Evolutionary conservation across 139 green algal genomes (phyloP).

Genomic region (Diplosphaera chodatii): DNA sequence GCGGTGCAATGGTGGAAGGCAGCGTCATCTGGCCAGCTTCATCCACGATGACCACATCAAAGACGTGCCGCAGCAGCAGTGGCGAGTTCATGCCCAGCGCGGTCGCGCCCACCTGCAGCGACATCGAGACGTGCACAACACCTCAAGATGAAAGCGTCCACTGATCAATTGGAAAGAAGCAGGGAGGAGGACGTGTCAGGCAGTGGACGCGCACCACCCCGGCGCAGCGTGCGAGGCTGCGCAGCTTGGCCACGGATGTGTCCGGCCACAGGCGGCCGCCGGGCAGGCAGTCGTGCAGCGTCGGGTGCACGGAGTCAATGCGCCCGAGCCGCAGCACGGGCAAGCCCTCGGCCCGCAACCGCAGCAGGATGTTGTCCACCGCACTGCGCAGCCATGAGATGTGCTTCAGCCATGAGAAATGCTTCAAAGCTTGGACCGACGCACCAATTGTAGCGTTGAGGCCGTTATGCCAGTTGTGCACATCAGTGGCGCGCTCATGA

Average conservation of each 20-base stretch:
- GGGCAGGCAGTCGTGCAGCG: slow-evolving; percentile 42
- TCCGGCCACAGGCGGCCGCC: slow-evolving; percentile 38
- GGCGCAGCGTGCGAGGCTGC: slow-evolving; percentile 2
- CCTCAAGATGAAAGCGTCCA: no score
- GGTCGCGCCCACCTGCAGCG: slow-evolving; percentile 70
- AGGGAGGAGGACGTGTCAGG: no score
- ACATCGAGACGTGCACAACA: no score
- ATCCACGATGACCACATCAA: slow-evolving; percentile 95
- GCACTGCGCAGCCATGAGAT: no score
- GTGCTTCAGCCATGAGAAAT: no score
- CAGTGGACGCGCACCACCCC: slow-evolving; percentile 19
- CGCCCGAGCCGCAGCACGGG: slow-evolving; percentile 73
- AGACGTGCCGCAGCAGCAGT: slow-evolving; percentile 55
- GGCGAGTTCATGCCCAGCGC: slow-evolving; percentile 61
- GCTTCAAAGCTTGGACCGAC: no score
- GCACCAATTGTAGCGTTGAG: no score
- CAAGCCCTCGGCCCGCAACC: slow-evolving; percentile 48
- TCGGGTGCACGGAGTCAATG: slow-evolving; percentile 40
- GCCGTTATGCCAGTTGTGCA: no score
- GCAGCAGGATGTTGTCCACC: slow-evolving; percentile 92
- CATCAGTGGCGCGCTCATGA: no score
- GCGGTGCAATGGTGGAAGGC: slow-evolving; percentile 54
- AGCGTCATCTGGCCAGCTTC: slow-evolving; percentile 86
- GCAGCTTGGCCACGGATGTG: slow-evolving; percentile 15
- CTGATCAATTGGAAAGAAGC: no score